These are phyloP conservation scores for Entomortierella beljakovae DNA, from an alignment of 192 early-diverging fungal genomes.

Conservation along the genomic window DNA sequence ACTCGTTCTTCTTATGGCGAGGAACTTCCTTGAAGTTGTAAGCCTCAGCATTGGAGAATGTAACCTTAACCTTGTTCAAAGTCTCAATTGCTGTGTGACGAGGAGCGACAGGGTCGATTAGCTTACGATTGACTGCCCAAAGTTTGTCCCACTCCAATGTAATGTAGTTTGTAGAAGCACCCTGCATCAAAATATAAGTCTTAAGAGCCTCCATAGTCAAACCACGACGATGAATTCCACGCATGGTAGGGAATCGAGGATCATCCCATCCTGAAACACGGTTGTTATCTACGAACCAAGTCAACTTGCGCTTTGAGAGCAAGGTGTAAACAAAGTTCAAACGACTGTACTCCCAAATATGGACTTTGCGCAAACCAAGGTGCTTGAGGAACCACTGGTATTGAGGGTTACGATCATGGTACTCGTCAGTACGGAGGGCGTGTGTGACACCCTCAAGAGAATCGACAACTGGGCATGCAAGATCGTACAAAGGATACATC, in stretches of 20 bases:
- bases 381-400: constrained; percentile 96
- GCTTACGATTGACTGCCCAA: constrained; percentile 96
- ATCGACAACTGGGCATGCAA: constrained; percentile 98
- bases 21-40: constrained; percentile 74
- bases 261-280: constrained; percentile 91
- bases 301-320: constrained; percentile 97
- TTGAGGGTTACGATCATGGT: constrained; percentile 96
- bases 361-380: constrained; percentile 86
- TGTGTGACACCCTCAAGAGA: constrained; percentile 97
- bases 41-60: constrained; percentile 68
- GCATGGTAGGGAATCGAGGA: constrained; percentile 91
- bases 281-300: constrained; percentile 93
- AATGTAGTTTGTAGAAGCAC: constrained; percentile 94
- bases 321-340: constrained; percentile 99
- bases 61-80: constrained; percentile 76
- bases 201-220: constrained; percentile 98
- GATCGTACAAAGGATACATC: constrained; percentile 99
- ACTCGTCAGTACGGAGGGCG: constrained; percentile 97
- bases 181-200: constrained; percentile 97
- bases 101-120: constrained; percentile 96
- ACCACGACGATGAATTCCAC: constrained; percentile 93
- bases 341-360: constrained; percentile 93
- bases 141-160: constrained; percentile 99
- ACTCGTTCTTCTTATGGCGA: constrained; percentile 98
- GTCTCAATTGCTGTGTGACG: constrained; percentile 85